Conservation (phyloP, 768 basidiomycete genomes). For the Lactarius psammicola region DNA sequence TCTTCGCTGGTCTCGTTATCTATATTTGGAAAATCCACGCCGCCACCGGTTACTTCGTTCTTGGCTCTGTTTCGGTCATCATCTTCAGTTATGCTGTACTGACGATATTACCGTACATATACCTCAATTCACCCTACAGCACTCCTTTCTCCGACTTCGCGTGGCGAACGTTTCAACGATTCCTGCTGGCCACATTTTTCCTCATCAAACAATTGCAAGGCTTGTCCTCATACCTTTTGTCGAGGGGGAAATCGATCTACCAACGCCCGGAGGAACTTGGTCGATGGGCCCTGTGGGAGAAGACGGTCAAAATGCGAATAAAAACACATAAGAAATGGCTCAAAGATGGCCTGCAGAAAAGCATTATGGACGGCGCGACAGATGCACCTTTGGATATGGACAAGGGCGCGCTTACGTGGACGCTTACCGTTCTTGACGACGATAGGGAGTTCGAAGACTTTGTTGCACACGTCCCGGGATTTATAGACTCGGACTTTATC, state of each 20-base stretch:
- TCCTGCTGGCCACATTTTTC: neutral
- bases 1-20: neutral
- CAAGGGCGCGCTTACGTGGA: constrained; percentile 5
- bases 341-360: neutral
- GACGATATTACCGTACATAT: neutral
- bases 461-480: constrained; percentile 6
- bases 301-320: neutral
- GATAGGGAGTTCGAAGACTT: constrained; percentile 15
- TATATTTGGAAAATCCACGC: neutral
- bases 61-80: neutral
- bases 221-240: neutral
- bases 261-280: neutral
- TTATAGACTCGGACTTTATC: neutral
- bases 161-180: neutral
- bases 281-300: constrained; percentile 1
- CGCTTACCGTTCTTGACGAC: constrained; percentile 9
- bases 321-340: constrained; percentile 4
- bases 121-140: constrained; percentile 7
- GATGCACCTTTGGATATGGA: neutral
- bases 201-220: neutral
- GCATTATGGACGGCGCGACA: neutral
- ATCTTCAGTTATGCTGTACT: neutral
- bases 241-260: neutral
- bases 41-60: neutral
- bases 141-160: constrained; percentile 7